phyloP scores from a whole-genome alignment of 768 basidiomycete genomes.

The Lentinus tigrinus region DNA sequence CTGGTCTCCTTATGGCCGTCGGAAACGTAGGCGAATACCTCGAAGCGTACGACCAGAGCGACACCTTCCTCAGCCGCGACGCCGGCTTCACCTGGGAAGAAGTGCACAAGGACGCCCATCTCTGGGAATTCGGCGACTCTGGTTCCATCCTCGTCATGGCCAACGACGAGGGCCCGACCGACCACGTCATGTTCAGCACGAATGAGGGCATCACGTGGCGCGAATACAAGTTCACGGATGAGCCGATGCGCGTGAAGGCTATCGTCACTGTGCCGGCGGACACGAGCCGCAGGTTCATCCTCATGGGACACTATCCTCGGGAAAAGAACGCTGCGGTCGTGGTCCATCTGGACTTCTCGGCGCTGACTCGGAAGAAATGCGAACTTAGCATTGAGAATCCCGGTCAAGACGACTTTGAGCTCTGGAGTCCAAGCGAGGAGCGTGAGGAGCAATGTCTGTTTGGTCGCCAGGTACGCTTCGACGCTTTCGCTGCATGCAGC shows the following conservation, averaged over 20 bases:
- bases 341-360: conserved; percentile 86
- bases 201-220: conserved; percentile 88
- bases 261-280: conserved; percentile 90
- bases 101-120: conserved; percentile 95
- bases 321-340: conserved; percentile 50
- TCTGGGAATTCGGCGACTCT: conserved; percentile 98
- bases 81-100: conserved; percentile 99
- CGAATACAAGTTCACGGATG: conserved; percentile 79
- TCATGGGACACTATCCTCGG: conserved; percentile 65
- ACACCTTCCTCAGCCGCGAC: conserved; percentile 95
- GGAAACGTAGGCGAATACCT: conserved; percentile 91
- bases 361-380: conserved; percentile 78
- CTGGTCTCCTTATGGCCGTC: conserved; percentile 93
- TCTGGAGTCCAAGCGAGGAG: conserved; percentile 93
- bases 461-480: conserved; percentile 69
- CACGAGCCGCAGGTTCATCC: conserved; percentile 87
- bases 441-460: conserved; percentile 89
- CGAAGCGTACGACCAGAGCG: conserved; percentile 78
- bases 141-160: conserved; percentile 91
- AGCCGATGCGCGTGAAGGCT: conserved; percentile 67
- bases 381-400: conserved; percentile 70
- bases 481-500: background rate
- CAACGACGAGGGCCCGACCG: conserved; percentile 93
- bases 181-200: conserved; percentile 84
- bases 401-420: conserved; percentile 87